phyloP scores from a whole-genome alignment of 169 alveolate genomes.

The Plasmodium falciparum region DNA sequence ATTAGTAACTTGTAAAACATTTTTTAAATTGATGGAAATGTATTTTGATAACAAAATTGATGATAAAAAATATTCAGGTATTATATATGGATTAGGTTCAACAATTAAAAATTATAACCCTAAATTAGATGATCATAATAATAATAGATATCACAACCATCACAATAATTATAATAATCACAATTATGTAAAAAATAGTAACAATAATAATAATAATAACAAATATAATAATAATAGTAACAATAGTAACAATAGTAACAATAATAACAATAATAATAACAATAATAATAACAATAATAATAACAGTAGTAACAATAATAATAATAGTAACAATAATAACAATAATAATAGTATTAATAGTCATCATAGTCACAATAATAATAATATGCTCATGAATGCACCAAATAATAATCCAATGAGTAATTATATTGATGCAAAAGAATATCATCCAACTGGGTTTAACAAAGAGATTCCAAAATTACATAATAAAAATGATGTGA shows the following conservation, averaged over 20 bases:
- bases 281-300: background rate
- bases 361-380: constrained; percentile 5
- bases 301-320: background rate
- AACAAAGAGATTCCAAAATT: constrained; percentile 43
- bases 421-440: constrained; percentile 24
- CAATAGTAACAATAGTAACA: background rate
- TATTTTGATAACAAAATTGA: constrained; percentile 90
- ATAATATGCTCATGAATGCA: constrained; percentile 6
- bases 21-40: constrained; percentile 91
- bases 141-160: background rate
- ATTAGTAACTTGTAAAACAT: constrained; percentile 95
- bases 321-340: constrained; percentile 9
- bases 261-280: background rate
- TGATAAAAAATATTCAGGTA: constrained; percentile 88
- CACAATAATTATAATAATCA: constrained; percentile 11
- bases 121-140: constrained; percentile 41
- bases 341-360: constrained; percentile 9
- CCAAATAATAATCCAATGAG: constrained; percentile 11
- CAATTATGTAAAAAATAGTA: constrained; percentile 13
- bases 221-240: background rate
- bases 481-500: constrained; percentile 49
- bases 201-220: background rate
- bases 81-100: constrained; percentile 91
- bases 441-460: constrained; percentile 21
- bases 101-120: constrained; percentile 75